phyloP scores from a whole-genome alignment of 176 grass and related monocot species.

The Aegilops speltoides region DNA sequence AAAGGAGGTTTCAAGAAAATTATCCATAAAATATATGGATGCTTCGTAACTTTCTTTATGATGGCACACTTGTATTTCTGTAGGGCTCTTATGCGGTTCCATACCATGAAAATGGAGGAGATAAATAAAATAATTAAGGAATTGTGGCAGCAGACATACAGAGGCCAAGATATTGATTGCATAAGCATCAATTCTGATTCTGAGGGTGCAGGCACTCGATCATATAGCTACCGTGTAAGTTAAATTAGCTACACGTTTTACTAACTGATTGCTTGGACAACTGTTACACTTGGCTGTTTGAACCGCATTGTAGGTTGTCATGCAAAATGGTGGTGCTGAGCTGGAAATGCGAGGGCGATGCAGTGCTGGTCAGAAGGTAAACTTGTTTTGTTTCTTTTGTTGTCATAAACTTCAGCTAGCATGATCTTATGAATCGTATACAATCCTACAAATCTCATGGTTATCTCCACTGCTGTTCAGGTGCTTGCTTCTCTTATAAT shows the following conservation, averaged over 20 bases:
- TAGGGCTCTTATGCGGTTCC: conserved; percentile 95
- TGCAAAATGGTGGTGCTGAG: conserved; percentile 96
- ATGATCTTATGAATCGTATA: no score
- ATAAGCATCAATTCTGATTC: conserved; percentile 95
- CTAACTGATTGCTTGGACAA: conserved; percentile 2
- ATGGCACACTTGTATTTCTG: conserved; percentile 15
- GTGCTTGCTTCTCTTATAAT: conserved; percentile 99
- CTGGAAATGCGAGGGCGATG: conserved; percentile 97
- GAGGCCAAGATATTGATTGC: conserved; percentile 96
- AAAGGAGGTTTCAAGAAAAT: background rate
- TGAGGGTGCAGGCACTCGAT: conserved; percentile 87
- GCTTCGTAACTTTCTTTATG: background rate
- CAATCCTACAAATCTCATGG: background rate
- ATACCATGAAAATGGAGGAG: conserved; percentile 99
- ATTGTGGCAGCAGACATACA: conserved; percentile 98
- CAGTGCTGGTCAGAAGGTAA: conserved; percentile 99
- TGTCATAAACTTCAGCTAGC: background rate
- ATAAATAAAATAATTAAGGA: conserved; percentile 99
- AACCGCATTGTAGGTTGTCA: conserved; percentile 64
- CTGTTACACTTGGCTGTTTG: conserved; percentile 15
- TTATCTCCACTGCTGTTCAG: conserved; percentile 47
- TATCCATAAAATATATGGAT: background rate
- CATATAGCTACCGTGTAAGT: conserved; percentile 93
- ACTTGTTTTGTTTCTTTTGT: conserved; percentile 2
- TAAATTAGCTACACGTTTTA: conserved; percentile 28